Base-by-base conservation (phyloP, 1,139 yeast species). In the Kurtzmaniella quercitrusa region DNA sequence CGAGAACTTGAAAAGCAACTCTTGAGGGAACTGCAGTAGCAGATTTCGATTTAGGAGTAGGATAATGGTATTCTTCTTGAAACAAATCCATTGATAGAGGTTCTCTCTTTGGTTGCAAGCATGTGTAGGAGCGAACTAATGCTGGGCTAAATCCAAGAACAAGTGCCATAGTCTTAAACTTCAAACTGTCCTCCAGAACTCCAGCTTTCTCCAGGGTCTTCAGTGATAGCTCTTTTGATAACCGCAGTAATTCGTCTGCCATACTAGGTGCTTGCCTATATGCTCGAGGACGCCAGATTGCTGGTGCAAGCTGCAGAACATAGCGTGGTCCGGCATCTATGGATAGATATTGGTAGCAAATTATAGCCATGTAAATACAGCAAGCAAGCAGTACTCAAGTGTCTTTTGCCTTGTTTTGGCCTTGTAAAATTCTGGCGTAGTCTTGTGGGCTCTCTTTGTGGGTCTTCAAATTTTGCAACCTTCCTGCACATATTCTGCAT, bases 1-100 rank as follows among this genome's bases (percentile, higher is more conserved):
- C 89, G 18, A 88, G 61, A 3, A 44, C 46, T 34, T 43, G 17
- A 34, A 18, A 38, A 4, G 46, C 41, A 19, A 31, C 38, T 36
- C 14, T 21, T 12, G 38, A 12, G 8, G 25, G 25, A 7, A 8
- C 10, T 36, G 5, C 10, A 7, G 31, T n/a, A 6, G 14, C 14
- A 27, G 31, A n/a, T 10, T 27, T 27, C 10, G 31, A 27, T 27
- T 27, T 27, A 27, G 31, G 31, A 27, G 14, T 10, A 7, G 31
- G 14, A n/a, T 11, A 27, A 4, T 11, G 14, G 10, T 11, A 27
- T 10, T 27, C 31, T 21, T 21, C 7, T 5, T 21, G 23, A 21
- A 21, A 21, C 8, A 10, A 27, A 27, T 27, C 14, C 10, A 10
- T 10, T 27, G 31, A 27, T 11, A 27, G 10, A 27, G 3, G 31